Evolutionary conservation across 139 green algal species (phyloP).

Genomic region (Micractinium conductrix): DNA sequence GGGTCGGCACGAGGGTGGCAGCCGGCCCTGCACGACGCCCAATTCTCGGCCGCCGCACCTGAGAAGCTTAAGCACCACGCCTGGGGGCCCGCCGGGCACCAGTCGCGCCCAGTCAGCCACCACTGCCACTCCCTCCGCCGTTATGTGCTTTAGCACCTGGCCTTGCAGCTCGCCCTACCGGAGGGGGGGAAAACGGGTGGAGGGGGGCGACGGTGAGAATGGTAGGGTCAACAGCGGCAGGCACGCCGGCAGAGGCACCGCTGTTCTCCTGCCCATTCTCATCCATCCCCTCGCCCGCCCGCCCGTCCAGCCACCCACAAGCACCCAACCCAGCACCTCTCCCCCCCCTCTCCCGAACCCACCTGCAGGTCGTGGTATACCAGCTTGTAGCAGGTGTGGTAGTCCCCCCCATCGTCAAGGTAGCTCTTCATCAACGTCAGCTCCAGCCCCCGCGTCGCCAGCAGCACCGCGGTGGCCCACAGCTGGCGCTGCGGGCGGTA

Average conservation of each 20-base stretch:
- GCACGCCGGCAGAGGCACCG: no score
- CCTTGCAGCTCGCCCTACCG: slow-evolving; percentile 45
- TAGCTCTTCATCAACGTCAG: slow-evolving; percentile 65
- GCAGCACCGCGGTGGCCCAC: slow-evolving; percentile 49
- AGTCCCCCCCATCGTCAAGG: slow-evolving; percentile 64
- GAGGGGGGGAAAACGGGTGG: background rate
- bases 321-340: background rate
- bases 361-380: slow-evolving; percentile 67
- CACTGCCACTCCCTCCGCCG: slow-evolving; percentile 37
- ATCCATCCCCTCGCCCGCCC: background rate
- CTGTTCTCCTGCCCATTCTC: background rate
- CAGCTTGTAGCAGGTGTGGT: slow-evolving; percentile 72
- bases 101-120: slow-evolving; percentile 20
- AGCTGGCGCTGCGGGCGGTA: slow-evolving; percentile 52
- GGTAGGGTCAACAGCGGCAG: background rate
- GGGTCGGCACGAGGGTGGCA: no score
- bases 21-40: no score
- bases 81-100: slow-evolving; percentile 20
- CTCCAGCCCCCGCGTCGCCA: slow-evolving; percentile 55
- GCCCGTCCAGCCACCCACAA: no score
- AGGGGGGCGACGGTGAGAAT: background rate
- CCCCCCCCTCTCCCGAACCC: background rate
- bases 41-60: no score
- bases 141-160: slow-evolving; percentile 59
- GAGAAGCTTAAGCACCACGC: slow-evolving; percentile 64